Evolutionary conservation across 2,329 filamentous ascomycete genomes (phyloP), one percentile per base, ranked within the genome.

Genomic region (Davidsoniella australis): DNA sequence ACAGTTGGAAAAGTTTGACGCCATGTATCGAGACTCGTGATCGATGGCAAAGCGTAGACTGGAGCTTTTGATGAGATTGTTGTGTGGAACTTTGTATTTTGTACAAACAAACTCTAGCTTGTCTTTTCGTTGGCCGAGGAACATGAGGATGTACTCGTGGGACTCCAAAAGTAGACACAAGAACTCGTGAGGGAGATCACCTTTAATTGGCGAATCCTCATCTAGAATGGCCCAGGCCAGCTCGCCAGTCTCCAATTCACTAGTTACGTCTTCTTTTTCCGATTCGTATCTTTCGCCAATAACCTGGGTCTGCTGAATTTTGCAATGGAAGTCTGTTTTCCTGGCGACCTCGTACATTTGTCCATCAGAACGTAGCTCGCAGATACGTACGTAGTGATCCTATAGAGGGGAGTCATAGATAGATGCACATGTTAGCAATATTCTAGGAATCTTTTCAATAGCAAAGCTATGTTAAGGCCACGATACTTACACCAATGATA

Each of bases 351-450:
- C 78, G 55, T 80, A 75, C 20, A 94, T 71, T 57, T 82, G 79
- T 1, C 80, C 79, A 59, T 83, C 76, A 41, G 69, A 68, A 4
- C 70, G 69, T 2, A 91, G 73, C 61, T 94, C 82, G 57, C 80
- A 82, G 55, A 96, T 77, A 56, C 89, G 81, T 41, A 98, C 73
- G 57, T 78, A 85, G 54, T 82, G 75, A 56, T 94, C 82, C 78
- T 82, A 16, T 24, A 42, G 40, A 12, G 29, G 4, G 12, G 37
- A 45, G 39, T 29, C 3, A 29, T 41, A 16, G 39, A 10, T 41
- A 2, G 1, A 41, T 23, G 26, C 17, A 29, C 14, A 16, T 37
- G 44, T 42, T 33, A 41, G 23, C 17, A 24, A 42, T 18, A 18
- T 24, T 41, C 12, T 38, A 38, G 10, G 10, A 9, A 10, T 37